phyloP scores from a whole-genome alignment of 768 basidiomycete genomes.

The Amanita thiersii region DNA sequence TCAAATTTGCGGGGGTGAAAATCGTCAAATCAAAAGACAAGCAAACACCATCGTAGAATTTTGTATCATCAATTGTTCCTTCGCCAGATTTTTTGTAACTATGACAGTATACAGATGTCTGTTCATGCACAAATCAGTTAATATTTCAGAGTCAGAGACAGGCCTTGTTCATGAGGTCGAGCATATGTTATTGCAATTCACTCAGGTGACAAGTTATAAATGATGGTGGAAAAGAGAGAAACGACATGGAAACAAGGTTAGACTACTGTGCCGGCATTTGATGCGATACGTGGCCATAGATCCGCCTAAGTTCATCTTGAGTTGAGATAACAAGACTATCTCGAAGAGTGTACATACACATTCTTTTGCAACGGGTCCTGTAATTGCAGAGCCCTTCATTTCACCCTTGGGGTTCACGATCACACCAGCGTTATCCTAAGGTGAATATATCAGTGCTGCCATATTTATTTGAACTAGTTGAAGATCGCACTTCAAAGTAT shows the following conservation, averaged over 20 bases:
- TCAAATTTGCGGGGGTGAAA: slow-evolving; percentile 11
- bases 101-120: too few species aligned
- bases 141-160: too few species aligned
- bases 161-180: too few species aligned
- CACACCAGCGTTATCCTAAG: slow-evolving; percentile 88
- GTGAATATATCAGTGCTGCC: background rate
- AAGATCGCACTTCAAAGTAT: slow-evolving; percentile 75
- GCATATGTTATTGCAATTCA: too few species aligned
- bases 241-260: slow-evolving; percentile 34
- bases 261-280: slow-evolving; percentile 97
- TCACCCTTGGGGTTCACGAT: slow-evolving; percentile 99
- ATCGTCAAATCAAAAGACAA: slow-evolving; percentile 13
- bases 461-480: background rate
- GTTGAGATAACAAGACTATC: slow-evolving; percentile 1
- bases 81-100: too few species aligned
- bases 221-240: background rate
- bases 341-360: slow-evolving; percentile 55
- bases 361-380: slow-evolving; percentile 98
- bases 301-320: slow-evolving; percentile 72
- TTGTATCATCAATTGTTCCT: too few species aligned
- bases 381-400: slow-evolving; percentile 99
- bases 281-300: slow-evolving; percentile 98
- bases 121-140: too few species aligned
- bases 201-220: slow-evolving; percentile 1
- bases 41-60: slow-evolving; percentile 8